phyloP scores from a whole-genome alignment of 257 asterid species.

The Paraleonurus japonicus region DNA sequence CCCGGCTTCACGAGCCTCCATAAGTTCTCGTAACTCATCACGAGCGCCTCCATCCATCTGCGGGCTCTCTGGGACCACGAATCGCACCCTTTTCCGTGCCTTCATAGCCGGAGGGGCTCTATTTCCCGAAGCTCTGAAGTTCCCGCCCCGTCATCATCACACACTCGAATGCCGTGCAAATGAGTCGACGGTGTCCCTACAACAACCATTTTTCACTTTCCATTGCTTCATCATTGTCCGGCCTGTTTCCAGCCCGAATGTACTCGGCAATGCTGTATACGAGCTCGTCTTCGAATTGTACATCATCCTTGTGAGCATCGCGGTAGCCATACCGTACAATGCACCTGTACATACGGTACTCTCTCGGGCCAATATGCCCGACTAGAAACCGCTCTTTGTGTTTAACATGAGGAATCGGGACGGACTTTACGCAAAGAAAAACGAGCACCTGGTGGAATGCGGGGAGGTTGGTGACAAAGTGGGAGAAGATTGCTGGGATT shows the following conservation, averaged over 20 bases:
- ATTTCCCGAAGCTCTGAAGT: constrained; percentile 53
- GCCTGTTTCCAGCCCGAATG: constrained; percentile 42
- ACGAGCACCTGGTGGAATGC: constrained; percentile 92
- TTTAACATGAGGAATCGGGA: constrained; percentile 79
- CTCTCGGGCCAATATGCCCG: constrained; percentile 79
- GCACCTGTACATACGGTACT: constrained; percentile 75
- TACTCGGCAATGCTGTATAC: constrained; percentile 83
- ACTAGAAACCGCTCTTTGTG: constrained; percentile 79
- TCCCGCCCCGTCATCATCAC: constrained; percentile 39
- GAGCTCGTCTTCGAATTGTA: constrained; percentile 75
- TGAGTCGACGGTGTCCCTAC: constrained; percentile 77
- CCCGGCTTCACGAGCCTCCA: constrained; percentile 93
- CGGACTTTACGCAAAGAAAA: constrained; percentile 83
- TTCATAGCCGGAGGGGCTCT: constrained; percentile 27
- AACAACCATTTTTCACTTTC: constrained; percentile 54
- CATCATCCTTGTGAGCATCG: constrained; percentile 75
- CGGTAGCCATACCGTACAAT: constrained; percentile 88
- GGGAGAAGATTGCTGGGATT: constrained; percentile 91
- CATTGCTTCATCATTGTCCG: constrained; percentile 16
- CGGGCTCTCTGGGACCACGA: constrained; percentile 70
- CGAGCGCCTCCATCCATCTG: constrained; percentile 41
- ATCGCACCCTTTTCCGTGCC: constrained; percentile 65
- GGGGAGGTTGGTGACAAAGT: constrained; percentile 86
- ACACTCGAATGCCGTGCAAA: constrained; percentile 41
- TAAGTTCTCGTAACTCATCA: constrained; percentile 64